Evolutionary conservation across 768 basidiomycete genomes (phyloP), one percentile per base, ranked within the genome.

Genomic region (Boletus eberwhitei): DNA sequence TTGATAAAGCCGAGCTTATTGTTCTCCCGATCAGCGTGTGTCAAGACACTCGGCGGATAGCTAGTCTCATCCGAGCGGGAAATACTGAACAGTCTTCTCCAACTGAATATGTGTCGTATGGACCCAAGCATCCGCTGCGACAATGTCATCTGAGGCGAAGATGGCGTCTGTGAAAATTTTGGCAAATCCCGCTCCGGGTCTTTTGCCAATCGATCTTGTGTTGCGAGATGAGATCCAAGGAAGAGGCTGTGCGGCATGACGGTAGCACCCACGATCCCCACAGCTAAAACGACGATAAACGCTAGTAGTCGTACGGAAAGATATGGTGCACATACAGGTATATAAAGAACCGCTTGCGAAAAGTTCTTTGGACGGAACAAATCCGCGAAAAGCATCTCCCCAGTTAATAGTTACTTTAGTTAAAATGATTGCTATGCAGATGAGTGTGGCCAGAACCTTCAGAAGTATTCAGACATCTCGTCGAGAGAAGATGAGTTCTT

Each of bases 191-290:
- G 45, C 9, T 70, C 67, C 5, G 47, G 32, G n/a, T 44, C 50
- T 36, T 71, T 70, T 2, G 74, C 73, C 14, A 91, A 64, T 42
- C 93, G 76, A 53, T 93, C 86, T 66, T 93, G 89, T 0, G 90
- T 93, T 3, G 92, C 87, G 5, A 97, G 81, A 31, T 84, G 82
- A 3, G 90, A 92, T 6, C 93, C 94, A 16, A 97, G 77, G 75
- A 90, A 93, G n/a, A 97, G 76, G 55, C 87, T 87, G 69, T 95
- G 93, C 0, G 93, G 93, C 93, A 95, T 95, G 55, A 93, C 86
- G 3, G 92, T 97, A 1, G 92, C 91, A 31, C 88, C 87, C 2
- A 89, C 64, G 47, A 91, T 85, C 36, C 88, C 88, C 50, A 88
- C 82, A 31, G 85, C 84, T 85, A 56, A 39, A 54, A 48, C 13